phyloP scores from a whole-genome alignment of 371 early-diverging fungal species.

The Actinomortierella wolfii region DNA sequence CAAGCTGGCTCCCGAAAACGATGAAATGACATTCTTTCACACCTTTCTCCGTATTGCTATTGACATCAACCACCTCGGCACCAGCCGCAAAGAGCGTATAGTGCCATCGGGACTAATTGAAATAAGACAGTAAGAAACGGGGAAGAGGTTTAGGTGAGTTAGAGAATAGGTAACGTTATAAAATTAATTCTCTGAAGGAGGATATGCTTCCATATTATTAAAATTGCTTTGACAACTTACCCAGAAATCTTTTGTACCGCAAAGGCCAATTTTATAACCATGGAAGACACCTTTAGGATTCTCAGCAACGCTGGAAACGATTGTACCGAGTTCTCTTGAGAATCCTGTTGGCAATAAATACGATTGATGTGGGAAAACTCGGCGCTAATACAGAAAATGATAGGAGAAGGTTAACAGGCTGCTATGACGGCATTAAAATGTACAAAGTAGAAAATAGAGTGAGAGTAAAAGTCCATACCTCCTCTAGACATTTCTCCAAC shows the following conservation, averaged over 20 bases:
- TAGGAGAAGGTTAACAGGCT: too few species aligned
- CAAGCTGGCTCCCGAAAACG: constrained; percentile 7
- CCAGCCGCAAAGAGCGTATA: constrained; percentile 17
- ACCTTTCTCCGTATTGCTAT: constrained; percentile 11
- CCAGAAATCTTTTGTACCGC: background rate
- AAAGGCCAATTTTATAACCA: constrained; percentile 17
- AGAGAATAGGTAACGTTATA: background rate
- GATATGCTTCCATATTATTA: too few species aligned
- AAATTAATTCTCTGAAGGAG: too few species aligned
- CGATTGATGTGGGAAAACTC: constrained; percentile 9
- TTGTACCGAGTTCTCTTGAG: constrained; percentile 21
- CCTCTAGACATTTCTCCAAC: constrained; percentile 20
- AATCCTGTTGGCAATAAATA: constrained; percentile 27
- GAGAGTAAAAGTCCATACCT: constrained; percentile 9
- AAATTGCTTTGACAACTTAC: too few species aligned
- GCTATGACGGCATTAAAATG: too few species aligned
- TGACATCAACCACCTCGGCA: constrained; percentile 13
- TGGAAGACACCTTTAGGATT: constrained; percentile 18
- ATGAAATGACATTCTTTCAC: constrained; percentile 20
- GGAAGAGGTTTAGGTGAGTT: too few species aligned
- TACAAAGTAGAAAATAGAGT: background rate
- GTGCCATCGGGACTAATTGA: constrained; percentile 11
- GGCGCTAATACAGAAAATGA: constrained; percentile 11
- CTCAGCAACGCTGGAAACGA: constrained; percentile 16
- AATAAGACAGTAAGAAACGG: background rate